phyloP scores from a whole-genome alignment of 2,329 filamentous ascomycete genomes.

The Aspergillus sp. region DNA sequence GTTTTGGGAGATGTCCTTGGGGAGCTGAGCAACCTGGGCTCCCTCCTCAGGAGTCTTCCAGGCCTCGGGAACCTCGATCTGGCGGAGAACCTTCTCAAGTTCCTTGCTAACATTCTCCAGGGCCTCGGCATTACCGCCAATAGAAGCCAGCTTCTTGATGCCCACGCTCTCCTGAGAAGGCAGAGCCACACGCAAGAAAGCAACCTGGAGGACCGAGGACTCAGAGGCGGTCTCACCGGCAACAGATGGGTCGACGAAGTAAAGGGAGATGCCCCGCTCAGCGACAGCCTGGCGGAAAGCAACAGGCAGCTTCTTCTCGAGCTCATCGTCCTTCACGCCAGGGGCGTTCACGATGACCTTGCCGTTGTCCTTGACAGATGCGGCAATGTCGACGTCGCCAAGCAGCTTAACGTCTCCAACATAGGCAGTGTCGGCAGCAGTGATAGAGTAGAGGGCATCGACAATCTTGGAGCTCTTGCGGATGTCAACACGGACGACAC shows the following conservation, averaged over 20 bases:
- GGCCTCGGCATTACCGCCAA: conserved; percentile 61
- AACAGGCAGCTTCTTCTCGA: conserved; percentile 79
- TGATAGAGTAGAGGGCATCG: conserved; percentile 79
- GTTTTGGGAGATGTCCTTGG: conserved; percentile 68
- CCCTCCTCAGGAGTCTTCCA: conserved; percentile 71
- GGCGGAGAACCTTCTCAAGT: conserved; percentile 68
- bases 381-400: conserved; percentile 72
- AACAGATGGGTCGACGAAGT: conserved; percentile 70
- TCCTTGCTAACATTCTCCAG: conserved; percentile 62
- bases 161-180: conserved; percentile 64
- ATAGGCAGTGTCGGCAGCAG: conserved; percentile 75
- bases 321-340: conserved; percentile 80
- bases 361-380: conserved; percentile 68
- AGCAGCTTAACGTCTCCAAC: conserved; percentile 80
- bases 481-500: conserved; percentile 79
- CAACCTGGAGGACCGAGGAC: conserved; percentile 71
- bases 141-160: conserved; percentile 65
- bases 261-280: conserved; percentile 69
- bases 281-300: conserved; percentile 70
- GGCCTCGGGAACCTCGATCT: conserved; percentile 73
- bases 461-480: conserved; percentile 79
- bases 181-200: conserved; percentile 77
- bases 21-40: conserved; percentile 49
- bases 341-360: conserved; percentile 75
- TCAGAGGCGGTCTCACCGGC: conserved; percentile 69